These are phyloP conservation scores for Podaxis sp. DNA, from an alignment of 768 basidiomycete species.

Conservation along the genomic window DNA sequence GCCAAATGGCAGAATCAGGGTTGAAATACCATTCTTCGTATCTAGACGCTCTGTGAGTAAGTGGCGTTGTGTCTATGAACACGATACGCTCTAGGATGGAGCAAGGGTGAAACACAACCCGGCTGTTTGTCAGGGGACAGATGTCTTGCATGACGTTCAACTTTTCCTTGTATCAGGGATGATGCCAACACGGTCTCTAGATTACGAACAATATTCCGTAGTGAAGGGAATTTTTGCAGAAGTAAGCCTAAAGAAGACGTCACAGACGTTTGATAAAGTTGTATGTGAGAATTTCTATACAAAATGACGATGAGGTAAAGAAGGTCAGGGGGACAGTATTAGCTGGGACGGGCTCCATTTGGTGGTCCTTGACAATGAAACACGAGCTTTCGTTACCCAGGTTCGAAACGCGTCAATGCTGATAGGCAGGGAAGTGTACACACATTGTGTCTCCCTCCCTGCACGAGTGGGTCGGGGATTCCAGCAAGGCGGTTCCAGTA, in stretches of 20 bases:
- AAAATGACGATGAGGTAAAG: constrained; percentile 8
- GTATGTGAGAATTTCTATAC: neutral
- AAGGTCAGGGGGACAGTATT: neutral
- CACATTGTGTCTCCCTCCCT: neutral
- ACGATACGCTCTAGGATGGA: too few relatives aligned
- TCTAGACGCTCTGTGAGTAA: too few relatives aligned
- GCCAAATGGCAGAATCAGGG: neutral
- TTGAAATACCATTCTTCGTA: neutral
- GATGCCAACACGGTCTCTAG: neutral
- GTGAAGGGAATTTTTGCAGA: neutral
- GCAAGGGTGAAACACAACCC: neutral
- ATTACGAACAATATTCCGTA: neutral
- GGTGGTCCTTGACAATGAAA: constrained; percentile 11
- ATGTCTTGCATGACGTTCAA: neutral
- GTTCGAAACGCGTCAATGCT: neutral
- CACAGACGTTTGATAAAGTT: constrained; percentile 8
- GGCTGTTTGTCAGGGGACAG: neutral
- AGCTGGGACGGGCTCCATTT: neutral
- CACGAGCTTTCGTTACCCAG: neutral
- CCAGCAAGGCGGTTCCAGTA: neutral
- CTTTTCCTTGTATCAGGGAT: neutral
- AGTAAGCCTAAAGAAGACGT: neutral
- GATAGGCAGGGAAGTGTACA: neutral
- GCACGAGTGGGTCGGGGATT: neutral
- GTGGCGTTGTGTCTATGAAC: too few relatives aligned